These are phyloP conservation scores for Calonectria montana DNA, from an alignment of 2,329 filamentous ascomycete genomes.

Conservation along the genomic window DNA sequence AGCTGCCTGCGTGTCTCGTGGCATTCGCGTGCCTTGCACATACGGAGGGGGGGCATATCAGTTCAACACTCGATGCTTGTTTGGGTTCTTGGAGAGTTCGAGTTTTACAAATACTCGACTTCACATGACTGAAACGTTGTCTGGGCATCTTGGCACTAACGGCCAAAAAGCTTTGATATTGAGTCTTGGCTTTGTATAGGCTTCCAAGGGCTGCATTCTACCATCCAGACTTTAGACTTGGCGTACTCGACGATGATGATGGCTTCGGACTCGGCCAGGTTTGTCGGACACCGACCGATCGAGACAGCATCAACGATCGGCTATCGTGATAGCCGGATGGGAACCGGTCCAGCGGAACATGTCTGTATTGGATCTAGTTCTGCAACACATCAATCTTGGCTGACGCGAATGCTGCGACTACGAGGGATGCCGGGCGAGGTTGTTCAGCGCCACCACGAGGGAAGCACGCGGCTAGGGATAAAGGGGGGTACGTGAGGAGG, in stretches of 20 bases:
- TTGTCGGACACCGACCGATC: not conserved
- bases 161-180: not conserved
- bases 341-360: slow-evolving; percentile 39
- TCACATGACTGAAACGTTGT: slow-evolving; percentile 10
- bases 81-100: not conserved
- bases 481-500: slow-evolving; percentile 28
- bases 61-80: not conserved
- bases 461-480: slow-evolving; percentile 31
- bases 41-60: slow-evolving; percentile 3
- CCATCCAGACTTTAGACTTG: not conserved
- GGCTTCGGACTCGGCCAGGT: not conserved
- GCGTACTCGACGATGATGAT: slow-evolving; percentile 18
- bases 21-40: slow-evolving; percentile 16
- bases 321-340: slow-evolving; percentile 42
- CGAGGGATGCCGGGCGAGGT: slow-evolving; percentile 5
- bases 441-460: slow-evolving; percentile 43
- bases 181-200: not conserved
- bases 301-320: slow-evolving; percentile 37
- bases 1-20: not conserved
- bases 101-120: not conserved
- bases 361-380: slow-evolving; percentile 37
- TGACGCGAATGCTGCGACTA: slow-evolving; percentile 4
- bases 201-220: not conserved
- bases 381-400: slow-evolving; percentile 8
- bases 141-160: not conserved